Conservation (phyloP, 768 basidiomycete species). For the Phanerodontia chrysosporium region DNA sequence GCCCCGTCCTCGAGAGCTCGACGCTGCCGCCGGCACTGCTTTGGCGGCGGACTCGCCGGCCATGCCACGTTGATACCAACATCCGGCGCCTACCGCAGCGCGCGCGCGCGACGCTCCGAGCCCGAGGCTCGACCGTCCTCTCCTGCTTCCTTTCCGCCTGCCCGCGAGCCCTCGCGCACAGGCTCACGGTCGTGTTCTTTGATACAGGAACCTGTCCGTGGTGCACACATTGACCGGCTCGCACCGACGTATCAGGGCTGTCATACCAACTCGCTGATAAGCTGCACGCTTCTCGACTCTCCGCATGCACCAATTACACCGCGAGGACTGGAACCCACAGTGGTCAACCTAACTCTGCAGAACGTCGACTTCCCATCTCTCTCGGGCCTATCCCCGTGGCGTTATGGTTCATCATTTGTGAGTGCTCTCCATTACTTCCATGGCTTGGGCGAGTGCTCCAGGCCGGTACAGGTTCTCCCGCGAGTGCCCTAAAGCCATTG, state of each 20-base stretch:
- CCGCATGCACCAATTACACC: not conserved
- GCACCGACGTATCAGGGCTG: not conserved
- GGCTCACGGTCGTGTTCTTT: not conserved
- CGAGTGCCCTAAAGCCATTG: not conserved
- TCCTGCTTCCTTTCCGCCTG: not conserved
- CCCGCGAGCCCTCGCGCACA: not conserved
- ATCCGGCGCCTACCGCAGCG: not conserved
- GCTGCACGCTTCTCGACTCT: not conserved
- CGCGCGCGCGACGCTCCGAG: not conserved
- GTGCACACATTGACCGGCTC: not conserved
- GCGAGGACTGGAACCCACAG: not conserved
- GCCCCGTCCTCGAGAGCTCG: no score
- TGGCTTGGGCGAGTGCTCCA: not conserved
- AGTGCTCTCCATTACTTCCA: not conserved
- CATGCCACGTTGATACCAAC: constrained; percentile 1
- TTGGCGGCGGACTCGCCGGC: not conserved
- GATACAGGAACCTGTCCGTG: not conserved
- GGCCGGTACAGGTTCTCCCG: not conserved
- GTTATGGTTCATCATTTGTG: not conserved
- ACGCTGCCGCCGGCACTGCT: constrained; percentile 3
- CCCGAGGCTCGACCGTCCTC: not conserved
- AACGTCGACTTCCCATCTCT: not conserved
- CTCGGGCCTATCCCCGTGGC: not conserved
- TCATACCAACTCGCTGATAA: not conserved
- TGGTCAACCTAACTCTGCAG: not conserved